Evolutionary conservation across 176 grass and related monocot species (phyloP).

Genomic region (Phyllostachys edulis): DNA sequence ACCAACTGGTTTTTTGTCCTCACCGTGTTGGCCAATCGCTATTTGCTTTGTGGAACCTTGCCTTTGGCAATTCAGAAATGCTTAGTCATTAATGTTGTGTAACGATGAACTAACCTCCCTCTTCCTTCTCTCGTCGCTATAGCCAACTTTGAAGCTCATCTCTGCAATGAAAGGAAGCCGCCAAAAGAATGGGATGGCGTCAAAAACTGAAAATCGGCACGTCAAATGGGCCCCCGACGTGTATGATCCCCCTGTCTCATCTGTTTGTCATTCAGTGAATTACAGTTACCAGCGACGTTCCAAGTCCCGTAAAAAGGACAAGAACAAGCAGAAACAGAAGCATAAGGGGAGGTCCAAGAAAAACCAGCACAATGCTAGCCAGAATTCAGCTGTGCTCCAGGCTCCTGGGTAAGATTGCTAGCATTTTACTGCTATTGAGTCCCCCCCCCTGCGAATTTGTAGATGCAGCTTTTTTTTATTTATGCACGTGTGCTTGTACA

Average conservation of each 20-base stretch:
- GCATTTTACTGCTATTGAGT: background rate
- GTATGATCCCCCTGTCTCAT: conserved; percentile 64
- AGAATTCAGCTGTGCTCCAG: conserved; percentile 15
- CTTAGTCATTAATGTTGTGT: background rate
- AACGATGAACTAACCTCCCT: background rate
- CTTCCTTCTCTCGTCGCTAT: background rate
- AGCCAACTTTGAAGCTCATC: conserved; percentile 45
- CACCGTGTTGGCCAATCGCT: background rate
- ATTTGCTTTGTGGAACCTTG: background rate
- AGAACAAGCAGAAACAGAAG: conserved; percentile 63
- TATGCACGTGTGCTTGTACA: conserved; percentile 8
- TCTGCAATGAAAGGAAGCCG: conserved; percentile 74
- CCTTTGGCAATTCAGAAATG: background rate
- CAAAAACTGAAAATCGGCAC: conserved; percentile 19
- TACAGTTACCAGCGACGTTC: conserved; percentile 41
- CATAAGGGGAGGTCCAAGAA: conserved; percentile 56
- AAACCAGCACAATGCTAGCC: conserved; percentile 14
- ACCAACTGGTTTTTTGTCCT: background rate
- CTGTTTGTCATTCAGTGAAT: conserved; percentile 56
- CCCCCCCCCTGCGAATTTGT: background rate
- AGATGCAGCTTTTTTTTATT: background rate
- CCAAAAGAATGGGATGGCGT: conserved; percentile 40
- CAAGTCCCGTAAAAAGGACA: conserved; percentile 52
- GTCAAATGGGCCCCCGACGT: conserved; percentile 73
- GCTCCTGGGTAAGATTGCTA: conserved; percentile 37